Percentiles rank a stretch among this genome's conserved stretches.
These are phyloP conservation scores for Calonectria pseudoturangicola DNA, from an alignment of 2,329 filamentous ascomycete genomes.

Conservation along the genomic window DNA sequence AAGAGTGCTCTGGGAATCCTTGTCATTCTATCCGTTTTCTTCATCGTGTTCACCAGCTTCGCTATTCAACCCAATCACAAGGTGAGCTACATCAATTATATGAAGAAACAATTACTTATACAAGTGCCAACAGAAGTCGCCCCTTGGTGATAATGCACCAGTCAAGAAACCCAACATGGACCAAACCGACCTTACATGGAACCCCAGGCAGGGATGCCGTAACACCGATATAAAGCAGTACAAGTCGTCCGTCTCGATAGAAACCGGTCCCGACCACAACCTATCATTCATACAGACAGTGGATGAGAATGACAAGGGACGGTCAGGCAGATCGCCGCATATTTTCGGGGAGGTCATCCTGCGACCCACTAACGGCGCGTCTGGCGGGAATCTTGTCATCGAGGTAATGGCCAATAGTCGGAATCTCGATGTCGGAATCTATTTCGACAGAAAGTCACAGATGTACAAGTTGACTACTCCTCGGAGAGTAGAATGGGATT, in stretches of 20 bases:
- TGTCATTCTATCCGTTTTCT: slow-evolving; percentile 59
- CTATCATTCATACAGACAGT: slow-evolving; percentile 65
- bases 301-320: slow-evolving; percentile 45
- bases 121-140: slow-evolving; percentile 41
- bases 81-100: slow-evolving; percentile 49
- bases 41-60: slow-evolving; percentile 53
- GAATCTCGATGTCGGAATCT: slow-evolving; percentile 58
- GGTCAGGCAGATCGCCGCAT: slow-evolving; percentile 56
- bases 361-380: slow-evolving; percentile 59
- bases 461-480: slow-evolving; percentile 64
- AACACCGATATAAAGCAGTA: slow-evolving; percentile 34
- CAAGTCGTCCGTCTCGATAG: slow-evolving; percentile 47
- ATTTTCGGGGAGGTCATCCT: slow-evolving; percentile 68
- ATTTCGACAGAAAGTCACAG: slow-evolving; percentile 61
- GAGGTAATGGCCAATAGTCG: slow-evolving; percentile 68
- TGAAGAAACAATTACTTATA: background rate
- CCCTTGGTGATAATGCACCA: slow-evolving; percentile 50
- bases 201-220: slow-evolving; percentile 52
- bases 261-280: slow-evolving; percentile 59
- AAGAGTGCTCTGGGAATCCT: slow-evolving; percentile 57
- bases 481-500: slow-evolving; percentile 55
- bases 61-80: slow-evolving; percentile 47
- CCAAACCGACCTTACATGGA: slow-evolving; percentile 54
- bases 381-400: slow-evolving; percentile 63
- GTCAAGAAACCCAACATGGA: slow-evolving; percentile 51